Conservation (phyloP, 2,329 filamentous ascomycete species). For the Calonectria multiphialidica region DNA sequence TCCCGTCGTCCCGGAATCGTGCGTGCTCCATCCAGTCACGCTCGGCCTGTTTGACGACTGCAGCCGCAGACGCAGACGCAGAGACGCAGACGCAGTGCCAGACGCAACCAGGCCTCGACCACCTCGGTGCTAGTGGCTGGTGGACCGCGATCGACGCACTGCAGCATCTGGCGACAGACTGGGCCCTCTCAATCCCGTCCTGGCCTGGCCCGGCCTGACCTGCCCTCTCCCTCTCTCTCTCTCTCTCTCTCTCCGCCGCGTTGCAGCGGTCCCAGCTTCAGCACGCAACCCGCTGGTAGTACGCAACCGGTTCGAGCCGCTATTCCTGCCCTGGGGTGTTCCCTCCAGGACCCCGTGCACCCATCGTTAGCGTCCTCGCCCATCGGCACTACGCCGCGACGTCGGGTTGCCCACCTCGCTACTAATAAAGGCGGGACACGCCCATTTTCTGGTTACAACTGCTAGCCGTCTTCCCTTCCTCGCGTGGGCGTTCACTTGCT, state of each 20-base stretch:
- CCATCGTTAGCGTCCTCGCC: conserved; percentile 15
- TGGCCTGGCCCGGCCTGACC: no score
- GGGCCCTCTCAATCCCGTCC: not conserved
- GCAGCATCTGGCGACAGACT: not conserved
- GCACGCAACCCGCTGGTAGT: not conserved
- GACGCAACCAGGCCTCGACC: not conserved
- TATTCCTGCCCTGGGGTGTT: conserved; percentile 5
- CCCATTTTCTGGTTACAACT: conserved; percentile 16
- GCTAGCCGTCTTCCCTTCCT: conserved; percentile 9
- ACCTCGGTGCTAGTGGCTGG: conserved; percentile 1
- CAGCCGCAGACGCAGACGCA: conserved; percentile 7
- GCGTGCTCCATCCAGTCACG: conserved; percentile 18
- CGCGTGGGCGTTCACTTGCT: conserved; percentile 32
- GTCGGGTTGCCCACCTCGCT: conserved; percentile 17
- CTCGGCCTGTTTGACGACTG: conserved; percentile 13
- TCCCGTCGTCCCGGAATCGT: conserved; percentile 27
- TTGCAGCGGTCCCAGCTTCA: not conserved
- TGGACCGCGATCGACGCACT: conserved; percentile 18
- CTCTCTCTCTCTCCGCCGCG: no score
- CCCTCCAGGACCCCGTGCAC: not conserved
- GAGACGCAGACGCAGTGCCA: not conserved
- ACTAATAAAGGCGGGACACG: conserved; percentile 33
- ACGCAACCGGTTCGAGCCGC: not conserved
- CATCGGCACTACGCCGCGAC: conserved; percentile 21
- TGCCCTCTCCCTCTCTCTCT: no score